A percentile compares a stretch with the other conserved stretches of the same genome.
Evolutionary conservation across 2,329 filamentous ascomycete species (phyloP).

Genomic region (Apiospora rasikravindrae): DNA sequence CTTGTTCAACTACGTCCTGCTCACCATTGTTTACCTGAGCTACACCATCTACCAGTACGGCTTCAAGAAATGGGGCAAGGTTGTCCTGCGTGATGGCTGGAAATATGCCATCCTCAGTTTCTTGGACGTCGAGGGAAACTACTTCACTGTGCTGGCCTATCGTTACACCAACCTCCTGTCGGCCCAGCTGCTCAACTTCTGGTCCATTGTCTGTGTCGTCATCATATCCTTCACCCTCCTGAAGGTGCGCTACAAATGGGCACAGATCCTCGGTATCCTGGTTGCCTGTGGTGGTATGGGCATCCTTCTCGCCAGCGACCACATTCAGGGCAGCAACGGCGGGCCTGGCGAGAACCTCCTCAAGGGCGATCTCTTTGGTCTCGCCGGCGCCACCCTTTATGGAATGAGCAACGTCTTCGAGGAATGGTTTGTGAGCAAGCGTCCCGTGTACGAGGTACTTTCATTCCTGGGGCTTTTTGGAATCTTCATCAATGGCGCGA

Average conservation of each 20-base stretch:
- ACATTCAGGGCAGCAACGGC: slow-evolving; percentile 77
- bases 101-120: slow-evolving; percentile 93
- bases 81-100: slow-evolving; percentile 80
- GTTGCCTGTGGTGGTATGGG: slow-evolving; percentile 92
- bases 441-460: slow-evolving; percentile 90
- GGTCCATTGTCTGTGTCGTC: slow-evolving; percentile 94
- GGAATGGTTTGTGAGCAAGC: slow-evolving; percentile 88
- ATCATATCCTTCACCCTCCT: slow-evolving; percentile 82
- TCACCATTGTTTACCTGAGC: slow-evolving; percentile 81
- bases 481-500: slow-evolving; percentile 87
- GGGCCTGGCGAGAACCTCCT: slow-evolving; percentile 73
- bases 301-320: slow-evolving; percentile 83
- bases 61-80: slow-evolving; percentile 67
- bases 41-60: slow-evolving; percentile 83
- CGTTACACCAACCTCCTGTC: slow-evolving; percentile 89
- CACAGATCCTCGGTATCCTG: slow-evolving; percentile 85
- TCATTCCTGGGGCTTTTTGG: slow-evolving; percentile 89
- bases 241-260: slow-evolving; percentile 84
- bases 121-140: slow-evolving; percentile 95
- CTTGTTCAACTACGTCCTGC: slow-evolving; percentile 89
- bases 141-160: slow-evolving; percentile 96
- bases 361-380: slow-evolving; percentile 91
- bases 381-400: slow-evolving; percentile 89
- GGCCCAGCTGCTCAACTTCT: slow-evolving; percentile 97
- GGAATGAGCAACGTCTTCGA: slow-evolving; percentile 90